A percentile compares a stretch with the other conserved stretches of the same genome.
These are phyloP conservation scores for Backusella psychrophila DNA, from an alignment of 192 early-diverging fungal genomes.

Conservation along the genomic window DNA sequence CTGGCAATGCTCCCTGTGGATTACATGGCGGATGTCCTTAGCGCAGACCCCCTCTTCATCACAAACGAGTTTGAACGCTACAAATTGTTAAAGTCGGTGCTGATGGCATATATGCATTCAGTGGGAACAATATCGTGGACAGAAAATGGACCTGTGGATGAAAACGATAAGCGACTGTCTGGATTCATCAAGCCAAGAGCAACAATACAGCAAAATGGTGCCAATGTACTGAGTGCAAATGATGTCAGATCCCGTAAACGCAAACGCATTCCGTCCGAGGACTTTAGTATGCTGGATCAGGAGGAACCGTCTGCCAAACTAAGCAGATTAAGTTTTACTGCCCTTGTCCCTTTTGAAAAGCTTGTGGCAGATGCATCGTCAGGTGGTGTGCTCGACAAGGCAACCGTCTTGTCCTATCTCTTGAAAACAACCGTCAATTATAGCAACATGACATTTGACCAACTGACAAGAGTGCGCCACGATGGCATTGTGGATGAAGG, in stretches of 20 bases:
- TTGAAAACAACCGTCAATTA: constrained; percentile 28
- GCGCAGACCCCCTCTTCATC: constrained; percentile 33
- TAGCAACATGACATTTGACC: constrained; percentile 39
- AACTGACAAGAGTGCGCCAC: constrained; percentile 25
- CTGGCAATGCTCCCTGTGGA: constrained; percentile 27
- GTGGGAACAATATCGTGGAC: constrained; percentile 34
- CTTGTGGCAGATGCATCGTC: constrained; percentile 27
- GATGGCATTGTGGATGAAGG: constrained; percentile 35
- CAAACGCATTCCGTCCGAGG: constrained; percentile 29
- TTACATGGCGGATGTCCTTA: constrained; percentile 33
- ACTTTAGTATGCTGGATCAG: background rate
- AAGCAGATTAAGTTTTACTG: constrained; percentile 22
- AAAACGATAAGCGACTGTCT: constrained; percentile 23
- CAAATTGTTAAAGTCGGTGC: constrained; percentile 13
- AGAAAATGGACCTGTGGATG: constrained; percentile 16
- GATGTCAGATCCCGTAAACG: constrained; percentile 13
- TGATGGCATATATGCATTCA: constrained; percentile 29
- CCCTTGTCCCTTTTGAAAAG: constrained; percentile 31
- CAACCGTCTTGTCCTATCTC: constrained; percentile 25
- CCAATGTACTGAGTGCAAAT: background rate
- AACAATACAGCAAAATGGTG: background rate
- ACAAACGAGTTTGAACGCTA: constrained; percentile 32
- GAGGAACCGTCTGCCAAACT: background rate
- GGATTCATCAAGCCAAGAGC: constrained; percentile 16
- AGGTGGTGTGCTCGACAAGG: constrained; percentile 30